Evolutionary conservation across 2,329 filamentous ascomycete genomes (phyloP).

Genomic region (Elsinoe perseae): DNA sequence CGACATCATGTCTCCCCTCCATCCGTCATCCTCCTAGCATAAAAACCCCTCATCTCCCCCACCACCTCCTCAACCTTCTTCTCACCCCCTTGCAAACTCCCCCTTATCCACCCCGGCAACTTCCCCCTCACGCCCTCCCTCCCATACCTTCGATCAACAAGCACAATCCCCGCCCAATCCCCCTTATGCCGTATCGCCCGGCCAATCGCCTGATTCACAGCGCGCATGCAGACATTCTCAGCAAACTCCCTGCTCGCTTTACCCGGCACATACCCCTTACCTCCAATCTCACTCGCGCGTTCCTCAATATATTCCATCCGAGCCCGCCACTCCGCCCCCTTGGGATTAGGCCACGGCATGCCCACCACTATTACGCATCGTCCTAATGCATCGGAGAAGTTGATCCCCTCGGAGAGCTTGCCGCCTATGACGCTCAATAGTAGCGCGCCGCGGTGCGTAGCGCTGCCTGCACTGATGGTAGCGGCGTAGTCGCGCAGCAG

Average conservation of each 20-base stretch:
- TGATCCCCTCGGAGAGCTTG: constrained; percentile 95
- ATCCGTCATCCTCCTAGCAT: constrained; percentile 25
- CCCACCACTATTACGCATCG: constrained; percentile 88
- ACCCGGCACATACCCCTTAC: constrained; percentile 28
- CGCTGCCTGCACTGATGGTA: constrained; percentile 45
- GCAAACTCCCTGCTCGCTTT: constrained; percentile 68
- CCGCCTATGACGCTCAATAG: constrained; percentile 88
- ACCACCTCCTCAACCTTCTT: constrained; percentile 30
- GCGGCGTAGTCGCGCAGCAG: constrained; percentile 65
- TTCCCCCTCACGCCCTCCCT: constrained; percentile 65
- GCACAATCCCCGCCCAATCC: constrained; percentile 84
- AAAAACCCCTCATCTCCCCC: constrained; percentile 31
- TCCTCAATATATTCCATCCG: constrained; percentile 80
- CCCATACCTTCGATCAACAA: constrained; percentile 76
- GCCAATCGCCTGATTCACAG: constrained; percentile 94
- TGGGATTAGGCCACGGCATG: constrained; percentile 83
- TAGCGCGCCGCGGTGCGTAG: constrained; percentile 56
- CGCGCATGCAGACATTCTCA: constrained; percentile 92
- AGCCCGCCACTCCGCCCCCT: constrained; percentile 85
- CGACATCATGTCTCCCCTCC: neutral
- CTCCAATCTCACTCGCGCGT: constrained; percentile 34
- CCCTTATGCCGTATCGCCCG: constrained; percentile 78
- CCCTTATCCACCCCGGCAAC: constrained; percentile 81
- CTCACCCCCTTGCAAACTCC: constrained; percentile 49
- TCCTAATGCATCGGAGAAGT: constrained; percentile 86